A percentile compares a stretch with the other conserved stretches of the same genome.
Conservation (phyloP, 2,329 filamentous ascomycete species). For the Fusarium sp. region DNA sequence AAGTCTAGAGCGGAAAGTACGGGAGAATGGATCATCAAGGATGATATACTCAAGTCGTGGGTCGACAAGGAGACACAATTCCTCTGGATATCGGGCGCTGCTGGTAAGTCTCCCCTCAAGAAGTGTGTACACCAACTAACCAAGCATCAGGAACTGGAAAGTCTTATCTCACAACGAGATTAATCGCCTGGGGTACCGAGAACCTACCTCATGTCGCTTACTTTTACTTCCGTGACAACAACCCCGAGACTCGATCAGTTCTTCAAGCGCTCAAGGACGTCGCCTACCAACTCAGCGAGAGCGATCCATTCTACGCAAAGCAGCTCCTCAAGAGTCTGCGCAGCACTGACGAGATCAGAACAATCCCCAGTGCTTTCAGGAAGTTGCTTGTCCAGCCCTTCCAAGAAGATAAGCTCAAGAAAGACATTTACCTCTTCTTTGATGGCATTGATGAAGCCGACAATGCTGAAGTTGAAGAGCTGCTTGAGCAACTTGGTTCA, state of each 20-base stretch:
- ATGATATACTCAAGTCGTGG: conserved; percentile 54
- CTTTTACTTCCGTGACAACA: conserved; percentile 61
- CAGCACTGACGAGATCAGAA: conserved; percentile 55
- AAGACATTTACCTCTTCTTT: conserved; percentile 55
- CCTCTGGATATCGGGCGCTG: conserved; percentile 57
- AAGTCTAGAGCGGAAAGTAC: conserved; percentile 54
- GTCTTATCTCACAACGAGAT: conserved; percentile 55
- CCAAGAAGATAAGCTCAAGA: conserved; percentile 45
- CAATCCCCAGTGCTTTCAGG: conserved; percentile 56
- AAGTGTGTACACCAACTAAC: background rate
- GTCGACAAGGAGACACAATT: conserved; percentile 50
- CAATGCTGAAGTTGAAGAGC: conserved; percentile 48
- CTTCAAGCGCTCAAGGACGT: conserved; percentile 57
- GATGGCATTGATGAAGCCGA: conserved; percentile 60
- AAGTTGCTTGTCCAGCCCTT: conserved; percentile 54
- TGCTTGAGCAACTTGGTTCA: conserved; percentile 49
- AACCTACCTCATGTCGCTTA: conserved; percentile 52
- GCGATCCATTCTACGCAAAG: conserved; percentile 57
- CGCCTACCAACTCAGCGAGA: conserved; percentile 59
- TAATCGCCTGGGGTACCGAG: conserved; percentile 54
- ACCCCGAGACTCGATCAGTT: conserved; percentile 57
- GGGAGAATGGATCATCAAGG: conserved; percentile 58
- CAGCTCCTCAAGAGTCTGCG: conserved; percentile 49
- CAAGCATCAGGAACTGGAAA: conserved; percentile 53
- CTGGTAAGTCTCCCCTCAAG: conserved; percentile 43